Evolutionary conservation across 2,329 filamentous ascomycete genomes (phyloP).

Genomic region (Dichotomopilus funicola): DNA sequence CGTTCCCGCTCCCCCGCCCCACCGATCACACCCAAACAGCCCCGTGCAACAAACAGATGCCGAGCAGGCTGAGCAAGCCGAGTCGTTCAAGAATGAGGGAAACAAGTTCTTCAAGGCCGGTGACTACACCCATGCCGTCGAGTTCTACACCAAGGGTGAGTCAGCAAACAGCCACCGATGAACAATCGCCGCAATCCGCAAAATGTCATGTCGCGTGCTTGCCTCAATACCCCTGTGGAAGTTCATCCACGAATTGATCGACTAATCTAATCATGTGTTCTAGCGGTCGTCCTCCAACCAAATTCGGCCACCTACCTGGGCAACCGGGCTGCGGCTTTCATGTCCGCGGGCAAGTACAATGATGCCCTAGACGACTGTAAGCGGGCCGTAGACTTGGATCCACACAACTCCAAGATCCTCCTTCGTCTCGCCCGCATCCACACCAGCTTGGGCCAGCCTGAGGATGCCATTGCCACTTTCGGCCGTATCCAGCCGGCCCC

Average conservation of each 20-base stretch:
- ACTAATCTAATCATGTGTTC: constrained; percentile 13
- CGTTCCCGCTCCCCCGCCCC: constrained; percentile 64
- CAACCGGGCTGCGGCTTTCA: constrained; percentile 91
- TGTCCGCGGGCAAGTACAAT: constrained; percentile 73
- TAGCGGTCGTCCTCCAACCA: constrained; percentile 84
- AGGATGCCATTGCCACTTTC: constrained; percentile 80
- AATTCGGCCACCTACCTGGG: constrained; percentile 83
- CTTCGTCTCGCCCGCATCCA: constrained; percentile 85
- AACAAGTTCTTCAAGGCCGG: constrained; percentile 97
- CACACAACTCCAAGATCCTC: constrained; percentile 79
- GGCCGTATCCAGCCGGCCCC: constrained; percentile 71
- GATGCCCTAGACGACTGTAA: constrained; percentile 83
- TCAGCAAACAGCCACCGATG: neutral
- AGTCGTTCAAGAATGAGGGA: constrained; percentile 83
- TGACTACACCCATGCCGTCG: constrained; percentile 80
- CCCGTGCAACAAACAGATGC: constrained; percentile 38
- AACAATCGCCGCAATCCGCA: neutral
- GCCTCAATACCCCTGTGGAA: too few relatives aligned
- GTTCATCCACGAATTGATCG: neutral
- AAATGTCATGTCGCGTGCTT: too few relatives aligned
- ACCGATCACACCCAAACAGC: constrained; percentile 58
- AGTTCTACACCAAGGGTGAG: constrained; percentile 89
- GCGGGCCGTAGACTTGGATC: constrained; percentile 74
- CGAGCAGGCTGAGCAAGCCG: constrained; percentile 63
- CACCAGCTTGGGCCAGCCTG: constrained; percentile 76